Conservation (phyloP, 2,329 filamentous ascomycete genomes). For the Xylaria sp. region DNA sequence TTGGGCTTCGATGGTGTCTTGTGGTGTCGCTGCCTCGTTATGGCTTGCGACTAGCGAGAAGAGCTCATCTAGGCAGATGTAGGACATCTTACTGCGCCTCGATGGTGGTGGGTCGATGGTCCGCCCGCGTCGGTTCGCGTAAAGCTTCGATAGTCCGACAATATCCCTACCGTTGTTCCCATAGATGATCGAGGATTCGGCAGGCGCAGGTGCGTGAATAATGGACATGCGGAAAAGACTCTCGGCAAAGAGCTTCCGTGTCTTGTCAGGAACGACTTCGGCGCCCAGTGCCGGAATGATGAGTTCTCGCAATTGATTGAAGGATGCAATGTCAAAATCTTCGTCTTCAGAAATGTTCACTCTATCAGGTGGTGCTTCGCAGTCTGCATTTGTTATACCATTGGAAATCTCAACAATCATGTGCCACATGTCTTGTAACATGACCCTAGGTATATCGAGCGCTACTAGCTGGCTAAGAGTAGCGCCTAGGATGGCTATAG, state of each 20-base stretch:
- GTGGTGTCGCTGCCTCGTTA: constrained; percentile 46
- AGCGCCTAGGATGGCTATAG: constrained; percentile 69
- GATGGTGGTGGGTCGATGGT: constrained; percentile 72
- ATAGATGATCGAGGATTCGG: constrained; percentile 63
- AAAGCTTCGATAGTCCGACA: constrained; percentile 66
- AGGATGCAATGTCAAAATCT: constrained; percentile 78
- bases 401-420: constrained; percentile 68
- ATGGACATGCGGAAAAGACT: constrained; percentile 83
- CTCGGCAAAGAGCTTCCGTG: constrained; percentile 72
- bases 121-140: constrained; percentile 69
- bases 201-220: constrained; percentile 67
- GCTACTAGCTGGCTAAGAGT: constrained; percentile 66
- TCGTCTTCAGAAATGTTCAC: constrained; percentile 70
- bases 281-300: constrained; percentile 77
- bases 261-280: constrained; percentile 66
- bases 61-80: constrained; percentile 80
- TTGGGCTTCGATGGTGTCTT: constrained; percentile 50
- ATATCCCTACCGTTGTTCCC: constrained; percentile 45
- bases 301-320: constrained; percentile 70
- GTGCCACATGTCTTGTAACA: constrained; percentile 69
- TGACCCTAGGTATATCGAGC: constrained; percentile 51
- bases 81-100: constrained; percentile 73
- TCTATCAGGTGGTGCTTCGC: constrained; percentile 51
- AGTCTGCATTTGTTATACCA: constrained; percentile 72
- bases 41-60: constrained; percentile 67